These are phyloP conservation scores for Aspergillus phoenicis DNA, from an alignment of 2,329 filamentous ascomycete species.

Conservation along the genomic window DNA sequence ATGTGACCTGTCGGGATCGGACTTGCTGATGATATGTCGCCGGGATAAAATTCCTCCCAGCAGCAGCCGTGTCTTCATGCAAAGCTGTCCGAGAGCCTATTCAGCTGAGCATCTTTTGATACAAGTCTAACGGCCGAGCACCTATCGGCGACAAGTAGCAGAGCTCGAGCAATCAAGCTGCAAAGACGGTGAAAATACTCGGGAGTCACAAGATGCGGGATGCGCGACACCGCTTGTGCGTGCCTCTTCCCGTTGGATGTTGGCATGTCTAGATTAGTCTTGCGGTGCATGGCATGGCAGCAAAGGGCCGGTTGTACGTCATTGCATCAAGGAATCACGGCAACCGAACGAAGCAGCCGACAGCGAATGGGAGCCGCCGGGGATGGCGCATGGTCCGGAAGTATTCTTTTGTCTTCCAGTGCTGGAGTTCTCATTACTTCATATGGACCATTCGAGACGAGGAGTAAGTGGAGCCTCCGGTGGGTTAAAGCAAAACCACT, in stretches of 20 bases:
- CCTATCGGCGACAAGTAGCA: background rate
- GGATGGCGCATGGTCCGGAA: background rate
- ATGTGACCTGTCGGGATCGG: background rate
- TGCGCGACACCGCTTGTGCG: slow-evolving; percentile 3
- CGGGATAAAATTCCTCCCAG: background rate
- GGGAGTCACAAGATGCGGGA: slow-evolving; percentile 10
- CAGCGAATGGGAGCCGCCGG: background rate
- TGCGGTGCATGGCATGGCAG: background rate
- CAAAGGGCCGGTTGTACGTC: background rate
- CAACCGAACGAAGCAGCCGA: background rate
- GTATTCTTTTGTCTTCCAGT: background rate
- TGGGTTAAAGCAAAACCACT: background rate
- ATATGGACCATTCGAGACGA: slow-evolving; percentile 13
- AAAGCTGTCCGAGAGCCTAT: background rate
- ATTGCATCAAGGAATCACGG: background rate
- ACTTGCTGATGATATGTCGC: background rate
- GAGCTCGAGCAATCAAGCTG: background rate
- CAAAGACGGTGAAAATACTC: background rate
- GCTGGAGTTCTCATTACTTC: slow-evolving; percentile 17
- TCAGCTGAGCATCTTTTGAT: background rate
- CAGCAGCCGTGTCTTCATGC: background rate
- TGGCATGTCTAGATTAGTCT: background rate
- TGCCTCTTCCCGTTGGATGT: background rate
- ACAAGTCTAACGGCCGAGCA: background rate
- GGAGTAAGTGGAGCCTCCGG: slow-evolving; percentile 1